A percentile compares a stretch with the other conserved stretches of the same genome.
phyloP scores from a whole-genome alignment of 2,329 filamentous ascomycete genomes.

The Cladosporium sp. region DNA sequence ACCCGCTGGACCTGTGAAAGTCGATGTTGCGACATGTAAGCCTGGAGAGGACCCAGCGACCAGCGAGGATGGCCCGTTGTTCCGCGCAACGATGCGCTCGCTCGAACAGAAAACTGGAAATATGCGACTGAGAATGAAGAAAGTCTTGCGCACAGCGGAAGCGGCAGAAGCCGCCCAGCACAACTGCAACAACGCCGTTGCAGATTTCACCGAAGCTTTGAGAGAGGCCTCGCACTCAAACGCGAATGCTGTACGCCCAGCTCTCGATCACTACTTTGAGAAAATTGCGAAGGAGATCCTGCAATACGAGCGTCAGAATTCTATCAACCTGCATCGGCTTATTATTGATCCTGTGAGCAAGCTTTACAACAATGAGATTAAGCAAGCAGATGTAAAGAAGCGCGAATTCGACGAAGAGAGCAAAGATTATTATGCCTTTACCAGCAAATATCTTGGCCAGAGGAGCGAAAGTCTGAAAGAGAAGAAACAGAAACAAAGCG shows the following conservation, averaged over 20 bases:
- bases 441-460: conserved; percentile 93
- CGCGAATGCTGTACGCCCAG: conserved; percentile 93
- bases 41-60: conserved; percentile 82
- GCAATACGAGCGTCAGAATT: conserved; percentile 81
- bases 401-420: conserved; percentile 98
- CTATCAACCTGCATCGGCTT: conserved; percentile 80
- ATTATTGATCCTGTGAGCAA: conserved; percentile 93
- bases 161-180: conserved; percentile 77
- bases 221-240: conserved; percentile 88
- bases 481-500: conserved; percentile 93
- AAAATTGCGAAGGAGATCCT: conserved; percentile 92
- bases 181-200: conserved; percentile 82
- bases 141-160: conserved; percentile 91
- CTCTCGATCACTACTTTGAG: conserved; percentile 96
- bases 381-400: conserved; percentile 94
- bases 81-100: conserved; percentile 94
- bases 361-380: conserved; percentile 93
- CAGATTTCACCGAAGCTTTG: conserved; percentile 80
- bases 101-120: conserved; percentile 95
- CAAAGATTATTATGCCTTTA: conserved; percentile 96
- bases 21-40: conserved; percentile 84
- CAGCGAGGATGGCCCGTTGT: conserved; percentile 90
- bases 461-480: conserved; percentile 94
- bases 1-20: conserved; percentile 60
- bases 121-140: conserved; percentile 93